These are phyloP conservation scores for Rutstroemia sydowiana DNA, from an alignment of 2,329 filamentous ascomycete genomes.

Conservation along the genomic window DNA sequence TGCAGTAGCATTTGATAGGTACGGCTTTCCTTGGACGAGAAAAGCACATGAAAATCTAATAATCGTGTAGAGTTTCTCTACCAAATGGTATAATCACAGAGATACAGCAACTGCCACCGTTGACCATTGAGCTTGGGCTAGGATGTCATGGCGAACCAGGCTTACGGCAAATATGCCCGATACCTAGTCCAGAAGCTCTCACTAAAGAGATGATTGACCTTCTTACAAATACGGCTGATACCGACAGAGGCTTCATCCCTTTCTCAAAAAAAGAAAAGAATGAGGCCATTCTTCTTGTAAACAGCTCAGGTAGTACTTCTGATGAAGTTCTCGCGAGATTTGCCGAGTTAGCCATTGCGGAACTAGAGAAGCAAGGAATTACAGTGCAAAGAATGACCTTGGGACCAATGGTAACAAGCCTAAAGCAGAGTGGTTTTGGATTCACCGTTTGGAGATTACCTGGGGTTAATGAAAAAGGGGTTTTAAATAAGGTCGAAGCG, in stretches of 20 bases:
- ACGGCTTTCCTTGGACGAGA: slow-evolving; percentile 18
- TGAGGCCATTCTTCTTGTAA: slow-evolving; percentile 21
- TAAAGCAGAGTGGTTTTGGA: background rate
- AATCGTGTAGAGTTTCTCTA: slow-evolving; percentile 18
- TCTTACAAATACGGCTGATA: background rate
- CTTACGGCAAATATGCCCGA: background rate
- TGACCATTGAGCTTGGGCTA: slow-evolving; percentile 36
- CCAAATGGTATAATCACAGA: slow-evolving; percentile 23
- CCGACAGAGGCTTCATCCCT: background rate
- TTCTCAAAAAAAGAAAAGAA: slow-evolving; percentile 1
- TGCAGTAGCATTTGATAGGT: slow-evolving; percentile 43
- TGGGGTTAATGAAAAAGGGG: slow-evolving; percentile 1
- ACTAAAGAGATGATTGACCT: background rate
- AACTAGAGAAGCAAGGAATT: slow-evolving; percentile 17
- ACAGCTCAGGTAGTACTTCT: slow-evolving; percentile 22
- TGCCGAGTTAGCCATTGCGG: slow-evolving; percentile 22
- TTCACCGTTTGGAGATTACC: background rate
- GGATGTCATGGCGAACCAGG: background rate
- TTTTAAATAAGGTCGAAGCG: slow-evolving; percentile 12
- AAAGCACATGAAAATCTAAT: slow-evolving; percentile 1
- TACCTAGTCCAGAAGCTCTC: background rate
- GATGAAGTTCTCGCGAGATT: slow-evolving; percentile 24
- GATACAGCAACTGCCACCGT: slow-evolving; percentile 19
- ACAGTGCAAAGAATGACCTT: slow-evolving; percentile 17
- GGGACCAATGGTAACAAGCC: background rate